Conservation (phyloP, 208 protist species). For the Giardia muris region DNA sequence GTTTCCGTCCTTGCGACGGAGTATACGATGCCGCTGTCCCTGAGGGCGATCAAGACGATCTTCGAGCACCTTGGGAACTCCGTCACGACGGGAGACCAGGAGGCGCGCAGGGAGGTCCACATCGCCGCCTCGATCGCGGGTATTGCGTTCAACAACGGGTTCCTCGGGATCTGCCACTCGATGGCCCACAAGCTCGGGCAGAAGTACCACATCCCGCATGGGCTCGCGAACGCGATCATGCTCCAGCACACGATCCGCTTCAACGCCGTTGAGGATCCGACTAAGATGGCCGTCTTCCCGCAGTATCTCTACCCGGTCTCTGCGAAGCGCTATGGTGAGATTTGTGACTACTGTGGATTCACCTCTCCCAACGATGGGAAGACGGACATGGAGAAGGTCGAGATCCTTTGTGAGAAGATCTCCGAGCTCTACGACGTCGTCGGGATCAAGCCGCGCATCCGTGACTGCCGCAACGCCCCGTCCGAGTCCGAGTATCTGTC, state of each 20-base stretch:
- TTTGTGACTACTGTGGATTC: slow-evolving; percentile 25
- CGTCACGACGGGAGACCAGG: slow-evolving; percentile 45
- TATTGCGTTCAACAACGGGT: slow-evolving; percentile 60
- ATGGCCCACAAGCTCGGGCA: slow-evolving; percentile 57
- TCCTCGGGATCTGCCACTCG: slow-evolving; percentile 62
- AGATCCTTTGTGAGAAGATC: slow-evolving; percentile 13
- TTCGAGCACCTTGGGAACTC: slow-evolving; percentile 50
- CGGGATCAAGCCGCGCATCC: slow-evolving; percentile 3
- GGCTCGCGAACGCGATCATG: slow-evolving; percentile 58
- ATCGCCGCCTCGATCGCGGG: slow-evolving; percentile 57
- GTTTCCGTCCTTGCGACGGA: slow-evolving; percentile 44
- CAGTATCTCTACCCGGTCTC: slow-evolving; percentile 29
- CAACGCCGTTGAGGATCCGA: slow-evolving; percentile 36
- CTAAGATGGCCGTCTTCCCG: slow-evolving; percentile 34
- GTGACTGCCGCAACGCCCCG: slow-evolving; percentile 17
- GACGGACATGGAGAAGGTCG: neutral
- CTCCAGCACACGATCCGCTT: slow-evolving; percentile 47
- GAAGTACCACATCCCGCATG: slow-evolving; percentile 57
- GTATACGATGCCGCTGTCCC: slow-evolving; percentile 49
- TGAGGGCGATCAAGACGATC: slow-evolving; percentile 49
- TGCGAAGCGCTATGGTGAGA: slow-evolving; percentile 27
- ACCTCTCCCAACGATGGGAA: neutral
- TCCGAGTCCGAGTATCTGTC: neutral
- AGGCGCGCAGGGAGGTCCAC: slow-evolving; percentile 54
- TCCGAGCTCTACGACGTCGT: neutral